Evolutionary conservation across 768 basidiomycete genomes (phyloP), one percentile per base, ranked within the genome.

Genomic region (Antrodiella citrinella): DNA sequence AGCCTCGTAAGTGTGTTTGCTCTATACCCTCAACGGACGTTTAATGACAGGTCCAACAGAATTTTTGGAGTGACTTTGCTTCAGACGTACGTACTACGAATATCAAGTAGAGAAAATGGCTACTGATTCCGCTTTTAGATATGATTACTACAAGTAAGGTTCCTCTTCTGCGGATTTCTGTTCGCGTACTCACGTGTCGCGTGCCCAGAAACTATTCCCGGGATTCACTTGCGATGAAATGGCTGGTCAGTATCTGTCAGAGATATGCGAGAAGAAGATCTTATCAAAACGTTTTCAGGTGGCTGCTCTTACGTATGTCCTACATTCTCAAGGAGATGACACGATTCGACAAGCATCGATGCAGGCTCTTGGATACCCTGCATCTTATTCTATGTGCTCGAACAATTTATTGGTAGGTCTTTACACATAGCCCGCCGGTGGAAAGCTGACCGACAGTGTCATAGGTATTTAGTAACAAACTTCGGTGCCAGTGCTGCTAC

Each of bases 351-450:
- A n/a, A n/a, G n/a, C n/a, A n/a, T n/a, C n/a, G n/a, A n/a, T n/a
- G n/a, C 44, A 74, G 73, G 58, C 1, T 69, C 13, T 53, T 76
- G 51, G 76, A 79, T 59, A 71, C 72, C 0, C 26, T 65, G 2
- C 77, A 79, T 54, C 57, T 76, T 13, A 57, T 67, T n/a, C 57
- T 78, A 2, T 74, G 72, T 55, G 67, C 69, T 1, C 64, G 70
- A 22, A 58, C 74, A 2, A 68, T 77, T 38, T 78, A 78, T 49
- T 71, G 70, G 76, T 35, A 15, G 7, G 30, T 15, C 30, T 35
- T 35, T 35, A 7, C n/a, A n/a, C n/a, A n/a, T n/a, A n/a, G n/a
- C n/a, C n/a, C n/a, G n/a, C n/a, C n/a, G n/a, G n/a, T n/a, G n/a
- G n/a, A n/a, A n/a, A n/a, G n/a, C n/a, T n/a, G n/a, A n/a, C n/a